A percentile compares a stretch with the other conserved stretches of the same genome.
phyloP scores from a whole-genome alignment of 2,329 filamentous ascomycete genomes.

The Incumbomyces lentus region DNA sequence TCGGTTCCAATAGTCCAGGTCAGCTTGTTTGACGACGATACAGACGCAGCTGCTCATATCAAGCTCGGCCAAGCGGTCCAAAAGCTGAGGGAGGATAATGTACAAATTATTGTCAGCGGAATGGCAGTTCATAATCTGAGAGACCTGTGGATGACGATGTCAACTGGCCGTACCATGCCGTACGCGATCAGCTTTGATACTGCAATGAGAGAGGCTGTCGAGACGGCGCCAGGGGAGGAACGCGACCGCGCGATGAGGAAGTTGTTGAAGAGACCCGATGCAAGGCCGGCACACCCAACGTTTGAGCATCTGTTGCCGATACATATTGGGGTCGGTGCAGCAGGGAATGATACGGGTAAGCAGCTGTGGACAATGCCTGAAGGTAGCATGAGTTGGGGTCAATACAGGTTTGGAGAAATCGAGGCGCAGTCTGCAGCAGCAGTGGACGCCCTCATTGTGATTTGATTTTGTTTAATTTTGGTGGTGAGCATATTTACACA shows the following conservation, averaged over 20 bases:
- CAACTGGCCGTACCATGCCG: conserved; percentile 36
- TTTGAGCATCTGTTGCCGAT: conserved; percentile 55
- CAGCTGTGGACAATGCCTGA: conserved; percentile 41
- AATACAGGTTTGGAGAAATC: conserved; percentile 40
- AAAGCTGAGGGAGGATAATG: conserved; percentile 54
- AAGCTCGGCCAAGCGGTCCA: conserved; percentile 56
- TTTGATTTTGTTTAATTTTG: background rate
- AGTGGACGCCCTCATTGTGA: background rate
- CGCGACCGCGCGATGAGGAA: conserved; percentile 35
- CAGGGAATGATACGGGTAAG: conserved; percentile 37
- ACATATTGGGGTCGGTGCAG: conserved; percentile 47
- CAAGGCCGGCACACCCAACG: conserved; percentile 51
- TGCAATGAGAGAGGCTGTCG: conserved; percentile 55
- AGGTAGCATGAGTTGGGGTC: conserved; percentile 45
- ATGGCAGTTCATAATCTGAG: conserved; percentile 66
- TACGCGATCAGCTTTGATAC: conserved; percentile 57
- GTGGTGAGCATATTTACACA: conserved; percentile 15
- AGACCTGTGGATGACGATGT: conserved; percentile 37
- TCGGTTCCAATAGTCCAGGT: conserved; percentile 62
- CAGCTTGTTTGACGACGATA: conserved; percentile 54
- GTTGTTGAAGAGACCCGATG: conserved; percentile 42
- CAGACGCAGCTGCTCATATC: conserved; percentile 55
- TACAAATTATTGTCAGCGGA: conserved; percentile 60
- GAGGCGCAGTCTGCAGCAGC: background rate
- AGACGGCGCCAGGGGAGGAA: conserved; percentile 30